Percentiles rank a stretch among this genome's conserved stretches.
Conservation (phyloP, 2,329 filamentous ascomycete species). For the Hymenoscyphus occultus region DNA sequence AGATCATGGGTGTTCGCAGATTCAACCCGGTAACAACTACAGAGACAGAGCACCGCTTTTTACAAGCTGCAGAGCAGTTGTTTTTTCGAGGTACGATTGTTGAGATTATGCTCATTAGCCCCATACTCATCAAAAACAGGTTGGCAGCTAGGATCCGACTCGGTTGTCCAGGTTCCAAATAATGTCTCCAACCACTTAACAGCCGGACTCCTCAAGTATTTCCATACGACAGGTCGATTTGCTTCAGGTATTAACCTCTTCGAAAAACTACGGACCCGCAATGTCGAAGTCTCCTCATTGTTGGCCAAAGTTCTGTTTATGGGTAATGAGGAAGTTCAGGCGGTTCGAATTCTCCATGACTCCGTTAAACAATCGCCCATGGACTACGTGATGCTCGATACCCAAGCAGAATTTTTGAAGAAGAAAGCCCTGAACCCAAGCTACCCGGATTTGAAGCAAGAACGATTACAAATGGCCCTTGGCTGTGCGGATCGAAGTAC, state of each 20-base stretch:
- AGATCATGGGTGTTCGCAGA: constrained; percentile 92
- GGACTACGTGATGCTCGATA: constrained; percentile 95
- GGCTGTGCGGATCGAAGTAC: constrained; percentile 94
- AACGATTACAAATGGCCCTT: constrained; percentile 78
- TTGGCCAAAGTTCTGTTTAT: constrained; percentile 88
- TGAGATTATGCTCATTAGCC: not conserved
- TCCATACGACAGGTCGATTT: constrained; percentile 90
- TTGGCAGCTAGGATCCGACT: constrained; percentile 94
- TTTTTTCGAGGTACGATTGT: constrained; percentile 77
- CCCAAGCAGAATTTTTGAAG: constrained; percentile 87
- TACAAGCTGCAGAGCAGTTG: constrained; percentile 88
- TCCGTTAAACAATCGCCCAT: constrained; percentile 89
- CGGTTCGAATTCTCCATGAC: constrained; percentile 82
- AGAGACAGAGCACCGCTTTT: constrained; percentile 95
- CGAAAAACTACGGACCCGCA: constrained; percentile 86
- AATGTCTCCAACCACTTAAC: constrained; percentile 95
- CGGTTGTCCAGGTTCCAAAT: constrained; percentile 95
- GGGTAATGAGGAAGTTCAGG: constrained; percentile 96
- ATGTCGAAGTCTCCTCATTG: constrained; percentile 90
- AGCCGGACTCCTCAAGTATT: constrained; percentile 89
- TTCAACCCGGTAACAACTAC: constrained; percentile 98
- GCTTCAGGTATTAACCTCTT: constrained; percentile 96
- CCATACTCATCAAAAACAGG: constrained; percentile 48
- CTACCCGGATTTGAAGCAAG: constrained; percentile 54
- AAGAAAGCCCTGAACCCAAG: constrained; percentile 67